Evolutionary conservation across 176 grass and related monocot species (phyloP).

Genomic region (Chloris gayana): DNA sequence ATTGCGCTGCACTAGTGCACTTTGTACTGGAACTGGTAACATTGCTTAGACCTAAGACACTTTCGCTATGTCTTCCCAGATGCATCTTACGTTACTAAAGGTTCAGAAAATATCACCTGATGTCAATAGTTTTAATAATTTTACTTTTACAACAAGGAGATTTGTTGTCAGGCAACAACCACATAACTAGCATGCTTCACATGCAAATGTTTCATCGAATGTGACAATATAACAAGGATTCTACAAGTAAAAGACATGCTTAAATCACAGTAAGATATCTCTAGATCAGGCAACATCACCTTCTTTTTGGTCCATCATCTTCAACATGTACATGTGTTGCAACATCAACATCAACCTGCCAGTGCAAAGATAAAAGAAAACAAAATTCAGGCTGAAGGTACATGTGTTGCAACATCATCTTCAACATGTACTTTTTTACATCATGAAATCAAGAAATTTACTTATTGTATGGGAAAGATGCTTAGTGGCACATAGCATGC

Average conservation of each 20-base stretch:
- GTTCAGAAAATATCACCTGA: not conserved
- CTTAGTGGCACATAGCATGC: not conserved
- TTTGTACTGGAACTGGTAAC: not conserved
- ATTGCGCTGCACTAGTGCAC: too few species aligned
- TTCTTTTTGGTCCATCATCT: conserved; percentile 94
- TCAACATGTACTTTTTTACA: not conserved
- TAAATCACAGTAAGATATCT: conserved; percentile 30
- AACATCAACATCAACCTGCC: conserved; percentile 80
- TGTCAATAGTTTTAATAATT: not conserved
- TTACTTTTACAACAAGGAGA: not conserved
- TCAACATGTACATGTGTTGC: conserved; percentile 81
- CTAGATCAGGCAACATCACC: conserved; percentile 47
- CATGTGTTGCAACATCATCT: too few species aligned
- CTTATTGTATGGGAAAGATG: not conserved
- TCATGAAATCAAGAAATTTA: conserved; percentile 16
- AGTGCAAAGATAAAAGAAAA: conserved; percentile 36
- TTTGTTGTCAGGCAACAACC: conserved; percentile 13
- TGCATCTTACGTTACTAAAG: not conserved
- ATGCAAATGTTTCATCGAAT: conserved; percentile 22
- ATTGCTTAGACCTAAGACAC: not conserved
- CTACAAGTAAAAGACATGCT: not conserved
- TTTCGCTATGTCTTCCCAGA: not conserved
- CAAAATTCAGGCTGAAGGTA: conserved; percentile 1
- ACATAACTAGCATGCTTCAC: conserved; percentile 4
- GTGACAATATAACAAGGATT: conserved; percentile 8